A percentile compares a stretch with the other conserved stretches of the same genome.
These are phyloP conservation scores for Ganoderma meredithae DNA, from an alignment of 1,284 basidiomycete genomes.

Conservation along the genomic window DNA sequence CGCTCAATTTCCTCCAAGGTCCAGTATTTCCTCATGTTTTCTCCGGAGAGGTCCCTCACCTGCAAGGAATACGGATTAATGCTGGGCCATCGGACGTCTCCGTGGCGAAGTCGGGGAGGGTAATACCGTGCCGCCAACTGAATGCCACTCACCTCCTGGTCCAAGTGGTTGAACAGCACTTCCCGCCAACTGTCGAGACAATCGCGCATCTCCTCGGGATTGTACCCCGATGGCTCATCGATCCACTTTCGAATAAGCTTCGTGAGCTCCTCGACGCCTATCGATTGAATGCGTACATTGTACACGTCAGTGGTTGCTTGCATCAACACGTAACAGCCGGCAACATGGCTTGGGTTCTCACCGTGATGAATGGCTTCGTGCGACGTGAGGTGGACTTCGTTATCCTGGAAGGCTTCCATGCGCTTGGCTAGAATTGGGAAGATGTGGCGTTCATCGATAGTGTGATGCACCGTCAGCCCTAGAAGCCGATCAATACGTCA, in stretches of 20 bases:
- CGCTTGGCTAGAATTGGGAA: constrained; percentile 70
- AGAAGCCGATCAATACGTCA: neutral
- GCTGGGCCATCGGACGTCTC: neutral
- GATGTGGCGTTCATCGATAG: constrained; percentile 67
- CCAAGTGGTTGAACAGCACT: constrained; percentile 72
- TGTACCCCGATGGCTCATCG: constrained; percentile 59
- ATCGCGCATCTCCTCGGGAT: constrained; percentile 60
- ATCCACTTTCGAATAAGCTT: constrained; percentile 55
- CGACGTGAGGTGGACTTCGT: constrained; percentile 62
- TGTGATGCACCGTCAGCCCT: constrained; percentile 72
- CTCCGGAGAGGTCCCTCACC: constrained; percentile 63
- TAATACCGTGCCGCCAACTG: neutral
- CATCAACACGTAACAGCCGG: neutral
- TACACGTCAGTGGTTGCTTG: neutral
- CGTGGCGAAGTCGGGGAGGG: neutral
- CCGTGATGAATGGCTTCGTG: constrained; percentile 76
- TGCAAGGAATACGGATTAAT: constrained; percentile 29
- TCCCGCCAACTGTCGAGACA: constrained; percentile 70
- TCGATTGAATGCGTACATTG: neutral
- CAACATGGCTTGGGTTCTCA: constrained; percentile 35
- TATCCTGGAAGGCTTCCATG: constrained; percentile 65
- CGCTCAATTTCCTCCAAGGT: constrained; percentile 64
- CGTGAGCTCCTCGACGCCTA: constrained; percentile 63
- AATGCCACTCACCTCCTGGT: constrained; percentile 61
- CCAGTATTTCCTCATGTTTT: constrained; percentile 72